A percentile compares a stretch with the other conserved stretches of the same genome.
Conservation (phyloP, 345 rosid genomes). For the Dipteronia dyeriana region DNA sequence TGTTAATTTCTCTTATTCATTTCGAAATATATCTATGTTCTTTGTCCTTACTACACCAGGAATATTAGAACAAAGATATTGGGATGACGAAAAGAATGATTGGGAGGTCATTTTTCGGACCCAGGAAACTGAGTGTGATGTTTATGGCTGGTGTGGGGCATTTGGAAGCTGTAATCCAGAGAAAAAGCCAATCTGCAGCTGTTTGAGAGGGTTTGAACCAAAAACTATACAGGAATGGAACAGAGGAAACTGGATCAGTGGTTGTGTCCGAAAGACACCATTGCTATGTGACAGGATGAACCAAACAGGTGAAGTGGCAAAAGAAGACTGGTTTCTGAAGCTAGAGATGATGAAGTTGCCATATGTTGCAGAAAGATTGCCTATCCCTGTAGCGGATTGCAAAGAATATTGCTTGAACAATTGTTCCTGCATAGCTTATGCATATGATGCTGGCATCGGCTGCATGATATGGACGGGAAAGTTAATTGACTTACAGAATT, state of each 20-base stretch:
- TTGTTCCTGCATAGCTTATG: slow-evolving; percentile 58
- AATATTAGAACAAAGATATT: slow-evolving; percentile 3
- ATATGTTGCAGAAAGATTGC: slow-evolving; percentile 23
- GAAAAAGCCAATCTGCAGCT: slow-evolving; percentile 46
- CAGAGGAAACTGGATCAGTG: slow-evolving; percentile 43
- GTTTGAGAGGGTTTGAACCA: slow-evolving; percentile 53
- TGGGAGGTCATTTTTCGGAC: slow-evolving; percentile 11
- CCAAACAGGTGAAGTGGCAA: slow-evolving; percentile 24
- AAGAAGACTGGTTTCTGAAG: slow-evolving; percentile 45
- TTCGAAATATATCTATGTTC: slow-evolving; percentile 7
- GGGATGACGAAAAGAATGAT: slow-evolving; percentile 17
- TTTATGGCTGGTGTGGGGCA: slow-evolving; percentile 54
- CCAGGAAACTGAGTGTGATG: slow-evolving; percentile 33
- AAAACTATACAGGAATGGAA: slow-evolving; percentile 45
- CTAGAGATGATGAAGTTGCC: slow-evolving; percentile 46
- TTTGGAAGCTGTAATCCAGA: slow-evolving; percentile 42
- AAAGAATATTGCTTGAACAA: slow-evolving; percentile 36
- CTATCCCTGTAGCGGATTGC: slow-evolving; percentile 29
- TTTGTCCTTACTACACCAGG: slow-evolving; percentile 37
- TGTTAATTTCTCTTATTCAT: slow-evolving; percentile 12
- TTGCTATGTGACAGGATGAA: slow-evolving; percentile 31
- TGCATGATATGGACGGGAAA: slow-evolving; percentile 49
- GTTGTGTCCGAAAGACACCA: slow-evolving; percentile 41
- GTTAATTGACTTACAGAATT: slow-evolving; percentile 42
- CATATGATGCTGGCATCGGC: slow-evolving; percentile 17